A percentile compares a stretch with the other conserved stretches of the same genome.
These are phyloP conservation scores for Tephrocybe sp. DNA, from an alignment of 768 basidiomycete species.

Conservation along the genomic window DNA sequence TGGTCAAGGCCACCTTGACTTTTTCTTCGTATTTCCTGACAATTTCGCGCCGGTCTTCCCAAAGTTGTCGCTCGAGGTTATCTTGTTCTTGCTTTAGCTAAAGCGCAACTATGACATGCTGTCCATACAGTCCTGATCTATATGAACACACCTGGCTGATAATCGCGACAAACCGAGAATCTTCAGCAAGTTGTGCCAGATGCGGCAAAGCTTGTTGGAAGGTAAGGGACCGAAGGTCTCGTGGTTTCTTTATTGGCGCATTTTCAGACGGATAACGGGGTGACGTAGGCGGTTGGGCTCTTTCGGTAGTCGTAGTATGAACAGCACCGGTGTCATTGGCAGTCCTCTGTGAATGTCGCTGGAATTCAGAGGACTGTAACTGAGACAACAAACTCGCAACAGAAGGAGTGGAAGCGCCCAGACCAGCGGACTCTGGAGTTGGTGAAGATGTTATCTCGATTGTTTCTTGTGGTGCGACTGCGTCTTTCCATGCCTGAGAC, in stretches of 20 bases:
- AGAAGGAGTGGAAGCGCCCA: conserved; percentile 21
- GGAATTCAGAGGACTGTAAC: conserved; percentile 34
- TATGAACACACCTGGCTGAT: conserved; percentile 45
- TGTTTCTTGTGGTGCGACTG: conserved; percentile 11
- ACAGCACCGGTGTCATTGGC: background rate
- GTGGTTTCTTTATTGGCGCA: conserved; percentile 11
- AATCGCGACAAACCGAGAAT: conserved; percentile 46
- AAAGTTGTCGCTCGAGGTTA: conserved; percentile 62
- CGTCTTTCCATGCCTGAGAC: conserved; percentile 69
- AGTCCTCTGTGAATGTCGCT: background rate
- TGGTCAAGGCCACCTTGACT: conserved; percentile 63
- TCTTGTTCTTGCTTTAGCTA: conserved; percentile 76
- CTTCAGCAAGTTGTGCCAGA: conserved; percentile 57
- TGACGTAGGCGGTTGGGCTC: conserved; percentile 3
- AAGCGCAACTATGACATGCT: background rate
- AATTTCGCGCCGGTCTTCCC: conserved; percentile 63
- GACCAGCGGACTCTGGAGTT: conserved; percentile 1
- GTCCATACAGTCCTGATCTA: background rate
- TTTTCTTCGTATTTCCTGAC: conserved; percentile 67
- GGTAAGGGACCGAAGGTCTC: conserved; percentile 46
- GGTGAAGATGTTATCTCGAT: conserved; percentile 8
- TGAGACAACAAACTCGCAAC: conserved; percentile 68
- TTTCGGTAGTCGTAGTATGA: background rate
- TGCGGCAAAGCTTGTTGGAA: conserved; percentile 72
- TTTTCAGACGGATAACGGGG: background rate